Evolutionary conservation across 164 flowering plant genomes (phyloP).

Genomic region (Nelumbo lutea): DNA sequence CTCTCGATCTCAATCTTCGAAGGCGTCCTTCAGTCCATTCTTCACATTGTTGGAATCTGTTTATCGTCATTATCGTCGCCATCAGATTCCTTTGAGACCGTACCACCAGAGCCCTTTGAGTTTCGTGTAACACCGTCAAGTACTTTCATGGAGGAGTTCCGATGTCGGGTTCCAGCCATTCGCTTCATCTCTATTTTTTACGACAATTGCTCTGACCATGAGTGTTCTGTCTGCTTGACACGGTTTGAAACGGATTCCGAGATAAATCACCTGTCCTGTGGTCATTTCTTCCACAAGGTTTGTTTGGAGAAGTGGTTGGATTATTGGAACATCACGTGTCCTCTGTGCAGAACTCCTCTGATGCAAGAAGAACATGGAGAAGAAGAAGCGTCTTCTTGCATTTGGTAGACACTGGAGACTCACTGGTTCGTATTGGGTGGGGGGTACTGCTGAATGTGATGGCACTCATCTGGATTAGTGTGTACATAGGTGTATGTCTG

Average conservation of each 20-base stretch:
- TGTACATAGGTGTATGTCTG: too few species aligned
- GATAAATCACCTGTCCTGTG: constrained; percentile 52
- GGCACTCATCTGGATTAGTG: neutral
- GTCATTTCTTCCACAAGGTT: constrained; percentile 60
- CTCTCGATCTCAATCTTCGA: constrained; percentile 53
- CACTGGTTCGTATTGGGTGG: neutral
- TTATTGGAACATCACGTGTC: constrained; percentile 65
- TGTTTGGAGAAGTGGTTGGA: constrained; percentile 77
- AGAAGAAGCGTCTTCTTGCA: constrained; percentile 1
- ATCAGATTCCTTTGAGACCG: constrained; percentile 15
- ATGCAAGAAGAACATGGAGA: constrained; percentile 23
- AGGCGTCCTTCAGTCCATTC: constrained; percentile 50
- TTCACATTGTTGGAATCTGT: constrained; percentile 37
- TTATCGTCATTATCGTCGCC: constrained; percentile 17
- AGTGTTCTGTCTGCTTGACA: constrained; percentile 60
- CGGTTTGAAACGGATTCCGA: constrained; percentile 53
- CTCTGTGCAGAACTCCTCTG: constrained; percentile 59
- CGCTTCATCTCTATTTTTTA: constrained; percentile 27
- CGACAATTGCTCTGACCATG: constrained; percentile 24
- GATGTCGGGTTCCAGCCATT: constrained; percentile 36
- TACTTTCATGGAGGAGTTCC: constrained; percentile 38
- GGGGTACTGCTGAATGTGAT: neutral
- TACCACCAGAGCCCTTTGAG: constrained; percentile 16
- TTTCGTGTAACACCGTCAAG: constrained; percentile 17
- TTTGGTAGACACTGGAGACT: constrained; percentile 6